Conservation (phyloP, 1,284 basidiomycete genomes). For the Irpex sp. region DNA sequence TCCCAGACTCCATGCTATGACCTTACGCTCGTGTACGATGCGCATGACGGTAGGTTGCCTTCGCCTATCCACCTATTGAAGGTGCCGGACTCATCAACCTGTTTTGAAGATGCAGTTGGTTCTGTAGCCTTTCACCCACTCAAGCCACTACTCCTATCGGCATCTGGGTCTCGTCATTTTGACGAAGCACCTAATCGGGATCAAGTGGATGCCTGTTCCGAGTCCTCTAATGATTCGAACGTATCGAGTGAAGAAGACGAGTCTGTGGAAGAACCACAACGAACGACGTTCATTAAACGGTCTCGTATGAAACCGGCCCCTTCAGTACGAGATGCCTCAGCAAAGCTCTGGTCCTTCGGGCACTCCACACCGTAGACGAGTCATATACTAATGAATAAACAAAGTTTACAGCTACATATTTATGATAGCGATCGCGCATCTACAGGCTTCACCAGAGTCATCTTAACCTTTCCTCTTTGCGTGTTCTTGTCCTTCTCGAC, state of each 20-base stretch:
- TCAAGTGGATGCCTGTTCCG: neutral
- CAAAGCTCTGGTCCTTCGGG: conserved; percentile 6
- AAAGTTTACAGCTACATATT: neutral
- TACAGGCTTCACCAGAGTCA: conserved; percentile 76
- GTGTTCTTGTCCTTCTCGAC: conserved; percentile 96
- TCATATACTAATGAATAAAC: too few species aligned
- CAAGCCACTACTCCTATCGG: conserved; percentile 2
- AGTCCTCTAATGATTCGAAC: neutral
- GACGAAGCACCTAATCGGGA: neutral
- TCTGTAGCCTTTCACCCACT: conserved; percentile 8
- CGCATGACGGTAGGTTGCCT: conserved; percentile 39
- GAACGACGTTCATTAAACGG: neutral
- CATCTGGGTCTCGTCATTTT: conserved; percentile 7
- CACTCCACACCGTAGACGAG: neutral
- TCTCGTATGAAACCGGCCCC: conserved; percentile 1
- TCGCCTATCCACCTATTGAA: neutral
- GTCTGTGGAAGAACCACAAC: neutral
- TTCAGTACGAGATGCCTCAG: neutral
- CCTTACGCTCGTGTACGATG: conserved; percentile 31
- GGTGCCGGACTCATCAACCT: neutral
- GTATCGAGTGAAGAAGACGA: neutral
- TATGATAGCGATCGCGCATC: conserved; percentile 45
- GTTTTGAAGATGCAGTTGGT: conserved; percentile 6
- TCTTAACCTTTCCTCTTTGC: conserved; percentile 88
- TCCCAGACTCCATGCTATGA: neutral